Conservation (phyloP, 2,329 filamentous ascomycete genomes). For the Curvularia hawaiiensis region DNA sequence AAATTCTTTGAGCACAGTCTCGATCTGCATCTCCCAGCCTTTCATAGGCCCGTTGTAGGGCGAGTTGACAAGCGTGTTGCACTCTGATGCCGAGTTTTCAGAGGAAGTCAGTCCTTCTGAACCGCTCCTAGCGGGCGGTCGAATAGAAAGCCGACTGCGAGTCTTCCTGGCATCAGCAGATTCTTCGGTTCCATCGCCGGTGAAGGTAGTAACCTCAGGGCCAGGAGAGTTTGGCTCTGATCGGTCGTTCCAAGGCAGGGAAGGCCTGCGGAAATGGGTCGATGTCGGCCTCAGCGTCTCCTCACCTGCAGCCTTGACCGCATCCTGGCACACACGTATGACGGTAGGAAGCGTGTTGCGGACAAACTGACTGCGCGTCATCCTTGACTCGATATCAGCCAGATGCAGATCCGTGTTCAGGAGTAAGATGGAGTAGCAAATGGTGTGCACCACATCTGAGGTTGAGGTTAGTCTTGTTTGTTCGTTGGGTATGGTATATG, state of each 20-base stretch:
- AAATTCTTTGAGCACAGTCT: slow-evolving; percentile 88
- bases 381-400: slow-evolving; percentile 93
- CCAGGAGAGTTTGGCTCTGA: slow-evolving; percentile 44
- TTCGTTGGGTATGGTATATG: not conserved
- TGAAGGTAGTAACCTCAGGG: slow-evolving; percentile 34
- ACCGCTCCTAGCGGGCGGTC: slow-evolving; percentile 46
- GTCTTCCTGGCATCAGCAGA: slow-evolving; percentile 44
- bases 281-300: slow-evolving; percentile 44
- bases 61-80: slow-evolving; percentile 77
- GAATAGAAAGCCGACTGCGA: slow-evolving; percentile 51
- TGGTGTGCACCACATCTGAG: slow-evolving; percentile 90
- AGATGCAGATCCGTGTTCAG: slow-evolving; percentile 96
- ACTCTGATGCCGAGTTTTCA: slow-evolving; percentile 55
- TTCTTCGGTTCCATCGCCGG: slow-evolving; percentile 38
- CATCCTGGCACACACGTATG: slow-evolving; percentile 74
- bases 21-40: slow-evolving; percentile 87
- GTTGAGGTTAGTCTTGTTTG: slow-evolving; percentile 37
- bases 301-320: slow-evolving; percentile 51
- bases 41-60: slow-evolving; percentile 76
- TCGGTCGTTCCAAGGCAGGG: slow-evolving; percentile 43
- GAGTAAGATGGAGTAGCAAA: slow-evolving; percentile 93
- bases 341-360: slow-evolving; percentile 96
- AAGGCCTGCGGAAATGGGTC: slow-evolving; percentile 41
- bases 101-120: slow-evolving; percentile 42
- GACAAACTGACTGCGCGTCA: slow-evolving; percentile 93